Conservation (phyloP, 2,329 filamentous ascomycete genomes). For the Fusarium scirpi region DNA sequence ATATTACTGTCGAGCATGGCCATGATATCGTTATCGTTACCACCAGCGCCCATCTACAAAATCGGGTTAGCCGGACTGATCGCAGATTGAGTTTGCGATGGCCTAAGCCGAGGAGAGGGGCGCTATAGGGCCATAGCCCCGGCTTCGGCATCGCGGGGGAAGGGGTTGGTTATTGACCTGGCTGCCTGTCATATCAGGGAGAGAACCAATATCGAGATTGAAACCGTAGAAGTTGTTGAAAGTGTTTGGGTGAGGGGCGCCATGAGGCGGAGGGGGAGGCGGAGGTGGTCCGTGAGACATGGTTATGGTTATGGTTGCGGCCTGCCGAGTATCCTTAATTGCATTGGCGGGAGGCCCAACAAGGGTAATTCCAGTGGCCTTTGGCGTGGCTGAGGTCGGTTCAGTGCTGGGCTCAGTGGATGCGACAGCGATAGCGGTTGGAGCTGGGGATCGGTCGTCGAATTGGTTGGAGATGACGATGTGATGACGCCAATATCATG, state of each 20-base stretch:
- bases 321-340: constrained; percentile 40
- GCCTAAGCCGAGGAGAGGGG: constrained; percentile 18
- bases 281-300: constrained; percentile 55
- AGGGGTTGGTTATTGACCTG: constrained; percentile 42
- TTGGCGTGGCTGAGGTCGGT: constrained; percentile 14
- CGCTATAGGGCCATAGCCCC: constrained; percentile 34
- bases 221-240: constrained; percentile 55
- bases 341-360: constrained; percentile 45
- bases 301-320: constrained; percentile 32
- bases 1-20: constrained; percentile 58
- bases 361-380: constrained; percentile 24
- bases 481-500: constrained; percentile 12
- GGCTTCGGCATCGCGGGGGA: constrained; percentile 23
- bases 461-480: constrained; percentile 15
- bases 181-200: constrained; percentile 45
- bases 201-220: constrained; percentile 47
- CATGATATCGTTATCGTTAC: constrained; percentile 57
- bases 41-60: constrained; percentile 45
- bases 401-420: constrained; percentile 24
- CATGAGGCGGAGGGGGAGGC: constrained; percentile 49
- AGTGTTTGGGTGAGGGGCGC: constrained; percentile 36
- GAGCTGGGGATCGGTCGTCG: constrained; percentile 1
- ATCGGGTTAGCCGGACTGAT: constrained; percentile 38
- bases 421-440: constrained; percentile 7
- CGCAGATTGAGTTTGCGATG: constrained; percentile 34